A percentile compares a stretch with the other conserved stretches of the same genome.
phyloP scores from a whole-genome alignment of 1,139 yeast genomes.

The Blastobotrys petasosporus region DNA sequence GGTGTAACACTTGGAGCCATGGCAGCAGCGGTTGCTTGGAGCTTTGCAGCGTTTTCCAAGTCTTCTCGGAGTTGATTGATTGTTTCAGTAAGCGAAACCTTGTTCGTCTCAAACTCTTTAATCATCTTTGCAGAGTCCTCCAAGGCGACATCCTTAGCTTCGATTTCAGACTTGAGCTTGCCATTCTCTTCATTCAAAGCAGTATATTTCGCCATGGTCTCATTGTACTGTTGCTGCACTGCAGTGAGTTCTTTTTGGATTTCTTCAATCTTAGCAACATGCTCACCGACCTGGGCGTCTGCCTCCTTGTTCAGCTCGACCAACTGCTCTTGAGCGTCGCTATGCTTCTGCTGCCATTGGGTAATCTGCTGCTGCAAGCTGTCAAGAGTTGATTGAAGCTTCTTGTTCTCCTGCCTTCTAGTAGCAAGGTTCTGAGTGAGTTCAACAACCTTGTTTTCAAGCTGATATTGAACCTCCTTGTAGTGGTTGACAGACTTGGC shows the following conservation, averaged over 20 bases:
- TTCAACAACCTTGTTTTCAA: constrained; percentile 94
- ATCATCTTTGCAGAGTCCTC: constrained; percentile 27
- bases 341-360: constrained; percentile 32
- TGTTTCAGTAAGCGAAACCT: constrained; percentile 47
- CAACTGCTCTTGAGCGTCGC: constrained; percentile 26
- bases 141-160: constrained; percentile 54
- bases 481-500: constrained; percentile 87
- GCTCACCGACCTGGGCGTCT: constrained; percentile 49
- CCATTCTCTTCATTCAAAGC: constrained; percentile 61
- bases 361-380: constrained; percentile 38
- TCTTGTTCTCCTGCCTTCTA: constrained; percentile 75
- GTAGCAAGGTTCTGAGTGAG: constrained; percentile 77
- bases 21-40: constrained; percentile 28
- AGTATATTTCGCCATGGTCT: constrained; percentile 58
- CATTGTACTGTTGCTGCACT: constrained; percentile 50
- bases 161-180: constrained; percentile 51
- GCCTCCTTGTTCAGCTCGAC: constrained; percentile 45
- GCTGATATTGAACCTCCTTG: constrained; percentile 84
- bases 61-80: constrained; percentile 66
- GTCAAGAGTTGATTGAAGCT: constrained; percentile 57
- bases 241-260: constrained; percentile 42
- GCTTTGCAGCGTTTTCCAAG: constrained; percentile 42
- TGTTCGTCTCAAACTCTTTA: constrained; percentile 28
- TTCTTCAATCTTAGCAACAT: constrained; percentile 48
- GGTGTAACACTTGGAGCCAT: constrained; percentile 28